A percentile compares a stretch with the other conserved stretches of the same genome.
Evolutionary conservation across 2,329 filamentous ascomycete species (phyloP).

Genomic region (Aureobasidium vineae): DNA sequence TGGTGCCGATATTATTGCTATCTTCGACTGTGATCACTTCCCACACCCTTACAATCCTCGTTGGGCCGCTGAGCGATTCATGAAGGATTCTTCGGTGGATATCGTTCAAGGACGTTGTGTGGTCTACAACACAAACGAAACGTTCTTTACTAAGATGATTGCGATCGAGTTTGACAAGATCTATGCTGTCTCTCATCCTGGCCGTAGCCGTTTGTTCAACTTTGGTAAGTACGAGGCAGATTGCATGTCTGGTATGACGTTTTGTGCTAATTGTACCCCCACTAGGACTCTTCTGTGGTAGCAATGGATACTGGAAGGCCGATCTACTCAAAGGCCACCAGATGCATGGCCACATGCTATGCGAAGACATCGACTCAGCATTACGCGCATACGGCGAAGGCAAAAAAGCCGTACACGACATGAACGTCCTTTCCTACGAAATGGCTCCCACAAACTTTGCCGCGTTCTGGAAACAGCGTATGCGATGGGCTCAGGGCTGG

Average conservation of each 20-base stretch:
- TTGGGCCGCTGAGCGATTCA: slow-evolving; percentile 51
- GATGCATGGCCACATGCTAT: slow-evolving; percentile 53
- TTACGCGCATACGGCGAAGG: slow-evolving; percentile 48
- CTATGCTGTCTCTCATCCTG: slow-evolving; percentile 53
- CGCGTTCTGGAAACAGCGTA: slow-evolving; percentile 52
- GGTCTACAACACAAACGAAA: slow-evolving; percentile 49
- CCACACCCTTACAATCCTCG: slow-evolving; percentile 50
- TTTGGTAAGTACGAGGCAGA: slow-evolving; percentile 39
- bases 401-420: slow-evolving; percentile 48
- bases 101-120: slow-evolving; percentile 53
- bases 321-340: slow-evolving; percentile 47
- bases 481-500: slow-evolving; percentile 54
- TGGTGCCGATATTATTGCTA: slow-evolving; percentile 48
- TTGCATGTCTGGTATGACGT: not conserved
- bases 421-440: slow-evolving; percentile 52
- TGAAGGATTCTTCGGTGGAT: slow-evolving; percentile 44
- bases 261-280: not conserved
- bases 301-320: slow-evolving; percentile 52
- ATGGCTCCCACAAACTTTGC: slow-evolving; percentile 47
- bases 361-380: slow-evolving; percentile 53
- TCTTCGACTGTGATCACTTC: slow-evolving; percentile 54
- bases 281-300: slow-evolving; percentile 46
- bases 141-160: slow-evolving; percentile 49
- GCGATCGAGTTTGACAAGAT: slow-evolving; percentile 54
- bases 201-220: slow-evolving; percentile 48